Conservation (phyloP, 345 rosid genomes). For the Lepidium sativum region DNA sequence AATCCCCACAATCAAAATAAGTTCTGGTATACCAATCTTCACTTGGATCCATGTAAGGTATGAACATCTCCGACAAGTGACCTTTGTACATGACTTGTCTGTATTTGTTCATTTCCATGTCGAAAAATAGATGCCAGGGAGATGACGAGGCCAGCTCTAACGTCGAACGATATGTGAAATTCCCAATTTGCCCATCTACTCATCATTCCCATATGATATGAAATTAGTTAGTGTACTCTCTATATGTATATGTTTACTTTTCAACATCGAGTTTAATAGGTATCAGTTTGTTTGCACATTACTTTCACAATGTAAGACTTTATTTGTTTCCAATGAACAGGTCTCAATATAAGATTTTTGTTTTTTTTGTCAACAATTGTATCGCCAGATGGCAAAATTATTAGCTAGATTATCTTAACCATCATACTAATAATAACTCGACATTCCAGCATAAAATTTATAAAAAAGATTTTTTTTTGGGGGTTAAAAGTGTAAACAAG, state of each 20-base stretch:
- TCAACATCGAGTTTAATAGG: too few species aligned
- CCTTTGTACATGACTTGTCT: constrained; percentile 43
- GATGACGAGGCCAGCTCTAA: constrained; percentile 35
- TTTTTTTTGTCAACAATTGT: too few species aligned
- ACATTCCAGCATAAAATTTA: too few species aligned
- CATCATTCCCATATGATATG: neutral
- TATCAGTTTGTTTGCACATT: too few species aligned
- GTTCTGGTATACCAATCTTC: constrained; percentile 35
- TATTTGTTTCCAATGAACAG: neutral
- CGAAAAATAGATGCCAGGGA: constrained; percentile 44
- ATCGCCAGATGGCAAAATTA: too few species aligned
- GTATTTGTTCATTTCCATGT: constrained; percentile 23
- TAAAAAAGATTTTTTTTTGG: neutral
- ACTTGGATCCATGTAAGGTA: constrained; percentile 44
- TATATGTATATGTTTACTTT: too few species aligned
- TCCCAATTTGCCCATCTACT: constrained; percentile 52
- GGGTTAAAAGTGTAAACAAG: too few species aligned
- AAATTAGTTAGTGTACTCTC: too few species aligned
- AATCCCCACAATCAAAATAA: constrained; percentile 39
- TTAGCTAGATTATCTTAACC: too few species aligned
- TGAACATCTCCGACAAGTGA: constrained; percentile 39
- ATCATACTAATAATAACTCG: too few species aligned
- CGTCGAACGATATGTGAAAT: constrained; percentile 43
- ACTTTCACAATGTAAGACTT: neutral
- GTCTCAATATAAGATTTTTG: neutral